Conservation (phyloP, 2,329 filamentous ascomycete genomes). For the Hypoxylon sp. region DNA sequence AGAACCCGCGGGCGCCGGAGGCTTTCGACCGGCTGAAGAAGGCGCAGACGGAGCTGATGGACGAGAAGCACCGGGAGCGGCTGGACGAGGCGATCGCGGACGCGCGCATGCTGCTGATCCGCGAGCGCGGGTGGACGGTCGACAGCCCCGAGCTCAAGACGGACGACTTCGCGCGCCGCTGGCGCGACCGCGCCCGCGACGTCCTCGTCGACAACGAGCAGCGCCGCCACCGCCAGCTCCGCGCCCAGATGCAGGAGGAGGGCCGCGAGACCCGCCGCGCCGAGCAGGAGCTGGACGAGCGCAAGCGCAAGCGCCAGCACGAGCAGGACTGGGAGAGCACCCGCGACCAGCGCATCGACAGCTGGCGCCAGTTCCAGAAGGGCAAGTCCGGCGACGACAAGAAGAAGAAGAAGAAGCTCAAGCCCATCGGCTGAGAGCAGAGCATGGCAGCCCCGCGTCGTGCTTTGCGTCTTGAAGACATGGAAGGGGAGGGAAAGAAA, state of each 20-base stretch:
- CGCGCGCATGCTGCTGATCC: constrained; percentile 91
- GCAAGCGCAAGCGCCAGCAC: constrained; percentile 88
- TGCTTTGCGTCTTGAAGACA: background rate
- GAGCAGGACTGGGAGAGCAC: constrained; percentile 96
- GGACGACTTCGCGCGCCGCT: constrained; percentile 80
- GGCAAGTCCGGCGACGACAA: constrained; percentile 62
- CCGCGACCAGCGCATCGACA: constrained; percentile 87
- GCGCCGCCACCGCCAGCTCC: constrained; percentile 81
- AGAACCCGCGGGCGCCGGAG: constrained; percentile 87
- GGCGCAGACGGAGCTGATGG: constrained; percentile 87
- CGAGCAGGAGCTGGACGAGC: constrained; percentile 82
- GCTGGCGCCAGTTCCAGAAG: constrained; percentile 93
- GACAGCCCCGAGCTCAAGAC: constrained; percentile 89
- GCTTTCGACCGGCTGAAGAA: constrained; percentile 97
- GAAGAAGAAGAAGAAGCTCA: constrained; percentile 77
- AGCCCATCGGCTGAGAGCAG: constrained; percentile 62
- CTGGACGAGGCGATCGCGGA: constrained; percentile 97
- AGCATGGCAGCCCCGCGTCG: too few relatives aligned
- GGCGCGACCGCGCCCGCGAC: constrained; percentile 88
- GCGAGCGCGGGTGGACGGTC: constrained; percentile 90
- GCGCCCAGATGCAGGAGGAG: constrained; percentile 96
- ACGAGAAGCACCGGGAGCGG: constrained; percentile 86
- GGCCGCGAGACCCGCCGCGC: constrained; percentile 85
- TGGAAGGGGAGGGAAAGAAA: background rate
- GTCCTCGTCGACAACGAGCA: constrained; percentile 95